These are phyloP conservation scores for Saturnispora hagleri DNA, from an alignment of 805 yeast species.

Conservation along the genomic window DNA sequence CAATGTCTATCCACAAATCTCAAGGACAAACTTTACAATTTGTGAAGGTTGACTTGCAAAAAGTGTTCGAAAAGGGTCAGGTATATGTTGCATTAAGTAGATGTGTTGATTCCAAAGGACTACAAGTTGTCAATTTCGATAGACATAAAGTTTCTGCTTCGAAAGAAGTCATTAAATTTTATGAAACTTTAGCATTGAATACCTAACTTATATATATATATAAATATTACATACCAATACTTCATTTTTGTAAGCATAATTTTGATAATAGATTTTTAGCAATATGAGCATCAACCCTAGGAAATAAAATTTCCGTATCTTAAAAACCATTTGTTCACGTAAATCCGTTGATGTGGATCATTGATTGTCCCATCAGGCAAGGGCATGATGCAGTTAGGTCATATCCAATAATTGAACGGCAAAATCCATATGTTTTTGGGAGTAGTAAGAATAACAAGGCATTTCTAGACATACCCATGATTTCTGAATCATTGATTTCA, in stretches of 20 bases:
- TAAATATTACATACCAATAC: background rate
- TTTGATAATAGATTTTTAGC: background rate
- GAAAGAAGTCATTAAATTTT: conserved; percentile 52
- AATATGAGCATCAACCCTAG: conserved; percentile 1
- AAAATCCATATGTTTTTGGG: conserved; percentile 3
- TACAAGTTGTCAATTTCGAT: conserved; percentile 60
- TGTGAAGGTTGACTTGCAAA: conserved; percentile 58
- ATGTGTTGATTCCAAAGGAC: conserved; percentile 56
- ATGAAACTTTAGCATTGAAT: conserved; percentile 27
- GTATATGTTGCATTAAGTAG: conserved; percentile 77
- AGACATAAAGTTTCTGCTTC: conserved; percentile 50
- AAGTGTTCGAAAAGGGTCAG: conserved; percentile 72
- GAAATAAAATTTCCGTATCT: background rate
- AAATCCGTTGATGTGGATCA: conserved; percentile 1
- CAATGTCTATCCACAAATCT: conserved; percentile 73
- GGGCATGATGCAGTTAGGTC: background rate
- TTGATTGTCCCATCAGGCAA: conserved; percentile 4
- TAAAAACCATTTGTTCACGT: background rate
- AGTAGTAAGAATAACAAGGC: background rate
- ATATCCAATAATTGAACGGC: background rate
- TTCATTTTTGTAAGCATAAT: background rate
- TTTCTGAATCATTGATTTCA: conserved; percentile 1
- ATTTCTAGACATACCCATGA: conserved; percentile 1
- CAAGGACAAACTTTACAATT: conserved; percentile 77
- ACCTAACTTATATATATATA: background rate